These are phyloP conservation scores for Podospora fimiseda DNA, from an alignment of 495 filamentous ascomycete species.

Conservation along the genomic window DNA sequence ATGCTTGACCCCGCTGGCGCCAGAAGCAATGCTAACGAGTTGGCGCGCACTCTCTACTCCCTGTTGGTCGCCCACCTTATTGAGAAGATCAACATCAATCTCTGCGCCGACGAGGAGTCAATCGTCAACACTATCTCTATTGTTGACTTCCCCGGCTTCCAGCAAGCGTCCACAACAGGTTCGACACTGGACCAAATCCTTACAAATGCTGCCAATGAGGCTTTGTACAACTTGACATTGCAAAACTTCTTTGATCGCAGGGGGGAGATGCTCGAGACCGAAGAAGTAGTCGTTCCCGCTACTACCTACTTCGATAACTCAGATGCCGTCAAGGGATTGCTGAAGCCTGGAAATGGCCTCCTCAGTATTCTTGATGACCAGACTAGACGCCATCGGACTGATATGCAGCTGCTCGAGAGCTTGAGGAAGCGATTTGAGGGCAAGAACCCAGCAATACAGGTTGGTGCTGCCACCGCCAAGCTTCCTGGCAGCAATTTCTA, in stretches of 20 bases:
- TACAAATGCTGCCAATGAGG: conserved; percentile 88
- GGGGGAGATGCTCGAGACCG: conserved; percentile 82
- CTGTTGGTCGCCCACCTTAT: conserved; percentile 89
- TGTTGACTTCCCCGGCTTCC: conserved; percentile 93
- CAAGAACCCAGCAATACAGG: conserved; percentile 83
- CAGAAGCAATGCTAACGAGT: conserved; percentile 83
- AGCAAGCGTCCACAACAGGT: conserved; percentile 72
- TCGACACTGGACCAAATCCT: conserved; percentile 88
- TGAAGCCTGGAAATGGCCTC: conserved; percentile 88
- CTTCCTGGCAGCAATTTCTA: conserved; percentile 74
- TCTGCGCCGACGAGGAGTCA: conserved; percentile 81
- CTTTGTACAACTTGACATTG: conserved; percentile 83
- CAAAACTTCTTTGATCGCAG: conserved; percentile 94
- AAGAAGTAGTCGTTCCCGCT: conserved; percentile 81
- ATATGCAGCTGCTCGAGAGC: conserved; percentile 83
- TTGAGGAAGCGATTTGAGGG: conserved; percentile 87
- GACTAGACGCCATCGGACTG: conserved; percentile 77
- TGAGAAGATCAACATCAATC: conserved; percentile 82
- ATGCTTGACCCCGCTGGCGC: conserved; percentile 93
- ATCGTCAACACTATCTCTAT: conserved; percentile 91
- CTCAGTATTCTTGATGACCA: conserved; percentile 95
- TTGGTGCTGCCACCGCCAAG: conserved; percentile 59
- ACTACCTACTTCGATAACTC: conserved; percentile 98
- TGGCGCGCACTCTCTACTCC: conserved; percentile 91
- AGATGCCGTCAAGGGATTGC: conserved; percentile 79